A percentile compares a stretch with the other conserved stretches of the same genome.
Evolutionary conservation across 2,329 filamentous ascomycete species (phyloP).

Genomic region (Ophiostoma perfectum): DNA sequence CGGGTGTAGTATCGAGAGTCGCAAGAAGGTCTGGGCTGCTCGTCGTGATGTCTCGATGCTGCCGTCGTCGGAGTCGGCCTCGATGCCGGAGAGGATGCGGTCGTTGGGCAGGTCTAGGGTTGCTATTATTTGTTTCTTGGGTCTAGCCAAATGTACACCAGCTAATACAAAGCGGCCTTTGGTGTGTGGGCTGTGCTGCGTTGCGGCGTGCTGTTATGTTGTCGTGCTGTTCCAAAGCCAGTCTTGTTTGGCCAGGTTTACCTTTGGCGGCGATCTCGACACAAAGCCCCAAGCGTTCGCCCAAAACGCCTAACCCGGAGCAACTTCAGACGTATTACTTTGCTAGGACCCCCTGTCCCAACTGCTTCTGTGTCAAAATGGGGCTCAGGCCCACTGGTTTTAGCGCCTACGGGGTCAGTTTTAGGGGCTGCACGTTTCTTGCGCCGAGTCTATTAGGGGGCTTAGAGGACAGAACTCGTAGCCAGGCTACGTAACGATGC

Average conservation of each 20-base stretch:
- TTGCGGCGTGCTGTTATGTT: neutral
- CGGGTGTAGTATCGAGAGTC: neutral
- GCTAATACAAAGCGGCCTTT: neutral
- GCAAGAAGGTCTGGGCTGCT: neutral
- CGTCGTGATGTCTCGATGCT: neutral
- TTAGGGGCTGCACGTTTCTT: constrained; percentile 6
- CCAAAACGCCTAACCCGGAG: neutral
- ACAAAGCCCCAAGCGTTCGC: neutral
- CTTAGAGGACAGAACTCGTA: neutral
- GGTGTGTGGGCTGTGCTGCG: neutral
- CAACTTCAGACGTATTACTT: constrained; percentile 1
- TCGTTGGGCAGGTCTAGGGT: neutral
- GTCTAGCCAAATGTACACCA: too few relatives aligned
- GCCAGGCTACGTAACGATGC: neutral
- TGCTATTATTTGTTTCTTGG: too few relatives aligned
- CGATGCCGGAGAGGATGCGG: neutral
- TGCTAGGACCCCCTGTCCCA: constrained; percentile 12
- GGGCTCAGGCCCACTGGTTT: constrained; percentile 6
- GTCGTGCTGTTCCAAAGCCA: neutral
- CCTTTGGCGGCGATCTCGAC: constrained; percentile 18
- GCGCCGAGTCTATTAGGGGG: neutral
- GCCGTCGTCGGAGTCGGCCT: neutral
- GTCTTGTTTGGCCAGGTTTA: constrained; percentile 19
- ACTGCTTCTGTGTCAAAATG: neutral
- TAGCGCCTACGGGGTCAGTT: neutral